Percentiles rank a stretch among this genome's conserved stretches.
Evolutionary conservation across 1,284 basidiomycete genomes (phyloP).

Genomic region (Pseudozyma flocculosa): DNA sequence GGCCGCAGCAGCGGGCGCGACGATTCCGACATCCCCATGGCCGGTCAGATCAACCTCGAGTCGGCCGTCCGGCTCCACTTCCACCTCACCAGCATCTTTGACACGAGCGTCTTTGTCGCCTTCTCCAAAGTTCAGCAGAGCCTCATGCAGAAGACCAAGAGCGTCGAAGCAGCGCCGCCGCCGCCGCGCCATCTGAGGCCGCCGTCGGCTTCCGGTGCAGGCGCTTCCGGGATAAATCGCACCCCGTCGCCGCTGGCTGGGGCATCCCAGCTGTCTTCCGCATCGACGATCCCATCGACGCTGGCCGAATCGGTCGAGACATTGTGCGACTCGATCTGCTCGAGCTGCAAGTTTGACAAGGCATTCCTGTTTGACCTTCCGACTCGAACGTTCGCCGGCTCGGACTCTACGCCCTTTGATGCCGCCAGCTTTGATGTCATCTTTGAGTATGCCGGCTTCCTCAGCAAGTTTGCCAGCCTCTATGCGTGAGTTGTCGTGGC

Average conservation of each 20-base stretch:
- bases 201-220: conserved; percentile 1
- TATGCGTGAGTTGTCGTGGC: conserved; percentile 77
- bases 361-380: conserved; percentile 87
- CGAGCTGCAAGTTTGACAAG: conserved; percentile 85
- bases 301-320: conserved; percentile 40
- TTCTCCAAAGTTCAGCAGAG: conserved; percentile 67
- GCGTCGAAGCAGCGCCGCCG: conserved; percentile 64
- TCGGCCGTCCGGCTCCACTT: conserved; percentile 63
- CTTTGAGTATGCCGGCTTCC: conserved; percentile 85
- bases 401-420: conserved; percentile 89
- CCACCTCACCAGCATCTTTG: conserved; percentile 84
- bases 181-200: neutral
- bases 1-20: too few species aligned
- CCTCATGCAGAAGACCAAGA: conserved; percentile 67
- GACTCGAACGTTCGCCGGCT: conserved; percentile 84
- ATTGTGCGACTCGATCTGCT: conserved; percentile 38
- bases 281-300: conserved; percentile 16
- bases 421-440: conserved; percentile 81
- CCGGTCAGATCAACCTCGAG: conserved; percentile 43
- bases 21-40: conserved; percentile 15
- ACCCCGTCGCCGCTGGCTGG: neutral
- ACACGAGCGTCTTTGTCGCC: conserved; percentile 82
- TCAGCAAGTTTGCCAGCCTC: conserved; percentile 78
- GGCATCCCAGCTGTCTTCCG: too few species aligned
- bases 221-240: neutral